Percentiles rank a stretch among this genome's conserved stretches.
Conservation (phyloP, 768 basidiomycete species). For the Leccinum disarticulatum region DNA sequence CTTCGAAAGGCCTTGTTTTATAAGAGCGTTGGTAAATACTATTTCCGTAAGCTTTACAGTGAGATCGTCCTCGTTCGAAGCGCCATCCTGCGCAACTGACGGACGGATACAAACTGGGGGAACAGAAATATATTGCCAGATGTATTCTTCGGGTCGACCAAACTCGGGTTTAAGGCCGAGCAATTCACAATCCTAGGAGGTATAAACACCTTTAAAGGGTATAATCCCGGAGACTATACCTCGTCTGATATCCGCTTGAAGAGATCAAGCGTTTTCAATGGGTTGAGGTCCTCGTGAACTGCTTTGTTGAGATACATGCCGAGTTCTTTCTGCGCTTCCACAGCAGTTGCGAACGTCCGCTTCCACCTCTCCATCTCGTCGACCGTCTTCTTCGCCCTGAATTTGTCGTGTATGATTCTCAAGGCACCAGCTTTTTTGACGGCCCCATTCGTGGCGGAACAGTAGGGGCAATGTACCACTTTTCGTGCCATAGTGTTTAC, state of each 20-base stretch:
- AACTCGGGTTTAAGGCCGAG: constrained; percentile 85
- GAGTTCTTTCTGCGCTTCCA: constrained; percentile 86
- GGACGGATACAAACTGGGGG: constrained; percentile 98
- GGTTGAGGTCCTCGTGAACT: constrained; percentile 89
- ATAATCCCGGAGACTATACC: constrained; percentile 39
- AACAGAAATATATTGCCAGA: constrained; percentile 99
- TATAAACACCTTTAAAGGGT: not conserved
- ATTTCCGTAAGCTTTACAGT: constrained; percentile 98
- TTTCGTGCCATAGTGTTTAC: constrained; percentile 89
- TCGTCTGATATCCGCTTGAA: constrained; percentile 93
- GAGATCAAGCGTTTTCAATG: constrained; percentile 88
- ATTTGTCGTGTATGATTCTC: constrained; percentile 98
- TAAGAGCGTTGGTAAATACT: constrained; percentile 88
- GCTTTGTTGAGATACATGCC: constrained; percentile 84
- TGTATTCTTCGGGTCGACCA: constrained; percentile 93
- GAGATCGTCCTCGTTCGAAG: constrained; percentile 97
- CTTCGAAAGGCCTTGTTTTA: constrained; percentile 85
- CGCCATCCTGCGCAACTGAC: constrained; percentile 95
- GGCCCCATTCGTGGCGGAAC: constrained; percentile 88
- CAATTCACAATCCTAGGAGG: constrained; percentile 84
- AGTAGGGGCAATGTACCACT: constrained; percentile 89
- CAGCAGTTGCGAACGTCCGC: constrained; percentile 73
- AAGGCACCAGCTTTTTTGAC: constrained; percentile 95
- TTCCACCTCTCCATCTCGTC: constrained; percentile 89
- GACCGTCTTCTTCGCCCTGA: constrained; percentile 88